Evolutionary conservation across 805 yeast species (phyloP).

Genomic region (Candida sakaeoensis): DNA sequence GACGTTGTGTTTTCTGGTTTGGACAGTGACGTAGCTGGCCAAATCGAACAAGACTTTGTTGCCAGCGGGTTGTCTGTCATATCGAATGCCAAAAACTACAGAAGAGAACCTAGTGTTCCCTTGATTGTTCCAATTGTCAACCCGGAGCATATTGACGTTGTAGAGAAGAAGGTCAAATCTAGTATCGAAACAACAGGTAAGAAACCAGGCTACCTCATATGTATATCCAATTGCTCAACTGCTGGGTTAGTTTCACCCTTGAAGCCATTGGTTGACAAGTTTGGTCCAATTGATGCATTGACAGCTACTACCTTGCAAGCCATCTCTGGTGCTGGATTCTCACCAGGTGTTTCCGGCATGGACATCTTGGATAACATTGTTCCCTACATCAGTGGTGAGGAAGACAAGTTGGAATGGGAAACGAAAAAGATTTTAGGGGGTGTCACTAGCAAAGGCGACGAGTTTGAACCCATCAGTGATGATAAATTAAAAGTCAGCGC

Average conservation of each 20-base stretch:
- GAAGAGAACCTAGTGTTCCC: slow-evolving; percentile 85
- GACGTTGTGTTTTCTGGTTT: slow-evolving; percentile 93
- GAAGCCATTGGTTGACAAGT: slow-evolving; percentile 84
- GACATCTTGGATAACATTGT: slow-evolving; percentile 92
- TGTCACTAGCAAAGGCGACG: slow-evolving; percentile 47
- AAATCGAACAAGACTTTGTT: slow-evolving; percentile 80
- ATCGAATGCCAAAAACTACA: slow-evolving; percentile 94
- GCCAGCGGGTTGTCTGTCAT: slow-evolving; percentile 80
- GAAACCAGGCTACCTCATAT: slow-evolving; percentile 80
- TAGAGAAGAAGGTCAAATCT: slow-evolving; percentile 52
- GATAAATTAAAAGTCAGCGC: slow-evolving; percentile 86
- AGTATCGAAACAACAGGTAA: slow-evolving; percentile 53
- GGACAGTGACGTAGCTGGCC: slow-evolving; percentile 91
- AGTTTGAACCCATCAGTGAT: slow-evolving; percentile 55
- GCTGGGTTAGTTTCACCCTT: slow-evolving; percentile 97
- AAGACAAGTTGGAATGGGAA: slow-evolving; percentile 98
- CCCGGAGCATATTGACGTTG: slow-evolving; percentile 79
- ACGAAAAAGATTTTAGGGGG: slow-evolving; percentile 89
- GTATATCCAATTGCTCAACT: slow-evolving; percentile 97
- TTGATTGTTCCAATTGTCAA: slow-evolving; percentile 93
- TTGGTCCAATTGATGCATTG: slow-evolving; percentile 85
- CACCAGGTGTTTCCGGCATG: slow-evolving; percentile 96
- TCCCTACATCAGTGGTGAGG: slow-evolving; percentile 95
- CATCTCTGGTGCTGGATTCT: slow-evolving; percentile 96
- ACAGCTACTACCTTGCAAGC: slow-evolving; percentile 95